A percentile compares a stretch with the other conserved stretches of the same genome.
Evolutionary conservation across 495 filamentous ascomycete species (phyloP).

Genomic region (Neurospora tetraspora): DNA sequence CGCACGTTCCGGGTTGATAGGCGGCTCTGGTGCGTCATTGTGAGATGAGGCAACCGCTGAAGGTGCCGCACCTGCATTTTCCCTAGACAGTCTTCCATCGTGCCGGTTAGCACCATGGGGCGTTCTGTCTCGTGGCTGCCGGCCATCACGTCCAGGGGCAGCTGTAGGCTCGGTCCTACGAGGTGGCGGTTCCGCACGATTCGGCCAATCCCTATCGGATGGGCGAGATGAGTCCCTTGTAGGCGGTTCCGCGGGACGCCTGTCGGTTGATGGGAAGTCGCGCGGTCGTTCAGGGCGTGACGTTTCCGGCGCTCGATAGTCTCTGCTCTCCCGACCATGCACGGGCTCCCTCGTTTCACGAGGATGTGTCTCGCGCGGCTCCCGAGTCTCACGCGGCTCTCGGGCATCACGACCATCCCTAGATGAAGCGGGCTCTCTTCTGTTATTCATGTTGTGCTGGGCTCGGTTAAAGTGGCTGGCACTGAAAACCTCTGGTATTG

Average conservation of each 20-base stretch:
- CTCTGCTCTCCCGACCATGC: constrained; percentile 23
- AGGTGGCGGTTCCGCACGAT: constrained; percentile 22
- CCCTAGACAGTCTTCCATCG: constrained; percentile 25
- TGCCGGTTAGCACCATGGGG: constrained; percentile 18
- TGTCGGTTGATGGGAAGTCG: constrained; percentile 15
- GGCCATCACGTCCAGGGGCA: constrained; percentile 25
- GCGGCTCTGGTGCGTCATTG: constrained; percentile 28
- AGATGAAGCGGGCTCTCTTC: constrained; percentile 11
- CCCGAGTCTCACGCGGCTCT: constrained; percentile 31
- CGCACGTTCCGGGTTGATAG: constrained; percentile 35
- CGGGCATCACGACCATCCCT: constrained; percentile 22
- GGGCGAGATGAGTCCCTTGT: constrained; percentile 21
- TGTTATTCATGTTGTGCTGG: constrained; percentile 21
- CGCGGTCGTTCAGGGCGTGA: constrained; percentile 21
- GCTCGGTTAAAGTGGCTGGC: constrained; percentile 29
- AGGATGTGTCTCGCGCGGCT: constrained; percentile 22
- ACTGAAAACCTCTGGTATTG: constrained; percentile 26
- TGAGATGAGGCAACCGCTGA: constrained; percentile 22
- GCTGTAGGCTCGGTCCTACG: constrained; percentile 20
- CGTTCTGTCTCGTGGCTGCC: constrained; percentile 25
- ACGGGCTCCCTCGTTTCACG: constrained; percentile 29
- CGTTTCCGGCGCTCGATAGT: constrained; percentile 18
- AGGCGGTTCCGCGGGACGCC: constrained; percentile 15
- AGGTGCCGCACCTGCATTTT: constrained; percentile 16
- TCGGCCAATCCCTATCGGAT: constrained; percentile 23